phyloP scores from a whole-genome alignment of 257 asterid species.

The Leptodermis oblonga region DNA sequence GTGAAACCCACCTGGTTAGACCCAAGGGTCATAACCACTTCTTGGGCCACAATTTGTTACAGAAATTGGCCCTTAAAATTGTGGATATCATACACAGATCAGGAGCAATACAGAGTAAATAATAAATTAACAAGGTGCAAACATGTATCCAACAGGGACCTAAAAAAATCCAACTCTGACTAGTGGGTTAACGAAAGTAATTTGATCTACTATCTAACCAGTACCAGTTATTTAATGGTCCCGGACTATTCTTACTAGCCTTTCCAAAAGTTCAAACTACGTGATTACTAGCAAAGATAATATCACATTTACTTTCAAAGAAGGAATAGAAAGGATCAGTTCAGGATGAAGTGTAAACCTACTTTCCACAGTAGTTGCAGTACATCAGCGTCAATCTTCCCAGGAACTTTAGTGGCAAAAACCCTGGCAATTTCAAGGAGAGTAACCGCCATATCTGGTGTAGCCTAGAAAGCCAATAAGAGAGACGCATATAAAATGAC shows the following conservation, averaged over 20 bases:
- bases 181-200: not conserved
- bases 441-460: slow-evolving; percentile 99
- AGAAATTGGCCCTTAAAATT: not conserved
- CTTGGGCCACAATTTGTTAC: not conserved
- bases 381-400: slow-evolving; percentile 98
- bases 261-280: not conserved
- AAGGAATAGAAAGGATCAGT: not conserved
- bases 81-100: not conserved
- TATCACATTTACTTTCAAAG: not conserved
- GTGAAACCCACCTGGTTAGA: not conserved
- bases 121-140: not conserved
- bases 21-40: too few relatives aligned
- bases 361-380: slow-evolving; percentile 99
- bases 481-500: slow-evolving; percentile 3
- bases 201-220: not conserved
- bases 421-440: slow-evolving; percentile 97
- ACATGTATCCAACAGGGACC: not conserved
- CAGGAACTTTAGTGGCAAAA: slow-evolving; percentile 98
- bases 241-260: not conserved
- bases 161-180: not conserved
- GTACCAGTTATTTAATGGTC: not conserved
- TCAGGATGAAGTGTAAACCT: slow-evolving; percentile 26
- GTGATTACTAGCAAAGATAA: not conserved
- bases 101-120: not conserved
- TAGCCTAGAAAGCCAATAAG: slow-evolving; percentile 60